These are phyloP conservation scores for Aquilaria yunnanensis DNA, from an alignment of 345 rosid genomes.

Conservation along the genomic window DNA sequence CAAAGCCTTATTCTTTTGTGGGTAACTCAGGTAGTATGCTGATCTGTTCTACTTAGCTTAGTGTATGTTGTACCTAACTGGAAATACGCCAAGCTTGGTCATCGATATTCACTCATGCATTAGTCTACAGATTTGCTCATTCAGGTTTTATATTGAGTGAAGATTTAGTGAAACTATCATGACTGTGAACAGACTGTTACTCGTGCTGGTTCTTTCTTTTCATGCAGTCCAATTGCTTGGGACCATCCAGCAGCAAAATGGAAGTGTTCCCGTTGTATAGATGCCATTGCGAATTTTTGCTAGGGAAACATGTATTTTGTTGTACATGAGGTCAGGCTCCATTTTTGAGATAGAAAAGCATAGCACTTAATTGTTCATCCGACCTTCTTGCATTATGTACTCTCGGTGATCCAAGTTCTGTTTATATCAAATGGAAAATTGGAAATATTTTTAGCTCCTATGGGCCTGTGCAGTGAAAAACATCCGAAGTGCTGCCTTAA, in stretches of 20 bases:
- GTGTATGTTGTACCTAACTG: no score
- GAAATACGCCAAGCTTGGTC: no score
- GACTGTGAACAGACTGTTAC: background rate
- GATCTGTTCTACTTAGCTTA: background rate
- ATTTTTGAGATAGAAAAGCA: slow-evolving; percentile 24
- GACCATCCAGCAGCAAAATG: slow-evolving; percentile 34
- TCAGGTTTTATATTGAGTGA: background rate
- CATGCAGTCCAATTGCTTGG: slow-evolving; percentile 31
- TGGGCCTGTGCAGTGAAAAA: no score
- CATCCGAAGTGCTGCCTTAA: no score
- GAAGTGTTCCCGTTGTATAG: slow-evolving; percentile 50
- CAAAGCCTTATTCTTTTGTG: slow-evolving; percentile 29
- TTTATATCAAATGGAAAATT: slow-evolving; percentile 20
- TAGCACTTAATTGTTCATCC: slow-evolving; percentile 22
- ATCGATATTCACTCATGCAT: no score
- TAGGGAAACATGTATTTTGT: slow-evolving; percentile 26
- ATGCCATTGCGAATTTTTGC: slow-evolving; percentile 17
- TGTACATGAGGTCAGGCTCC: slow-evolving; percentile 37
- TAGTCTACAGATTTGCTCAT: no score
- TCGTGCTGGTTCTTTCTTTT: slow-evolving; percentile 10
- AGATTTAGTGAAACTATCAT: background rate
- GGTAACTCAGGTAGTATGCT: slow-evolving; percentile 35
- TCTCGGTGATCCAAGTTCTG: slow-evolving; percentile 11
- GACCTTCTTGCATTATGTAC: slow-evolving; percentile 14
- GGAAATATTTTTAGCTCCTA: no score